Evolutionary conservation across 2,329 filamentous ascomycete genomes (phyloP).

Genomic region (Pyricularia grisea): DNA sequence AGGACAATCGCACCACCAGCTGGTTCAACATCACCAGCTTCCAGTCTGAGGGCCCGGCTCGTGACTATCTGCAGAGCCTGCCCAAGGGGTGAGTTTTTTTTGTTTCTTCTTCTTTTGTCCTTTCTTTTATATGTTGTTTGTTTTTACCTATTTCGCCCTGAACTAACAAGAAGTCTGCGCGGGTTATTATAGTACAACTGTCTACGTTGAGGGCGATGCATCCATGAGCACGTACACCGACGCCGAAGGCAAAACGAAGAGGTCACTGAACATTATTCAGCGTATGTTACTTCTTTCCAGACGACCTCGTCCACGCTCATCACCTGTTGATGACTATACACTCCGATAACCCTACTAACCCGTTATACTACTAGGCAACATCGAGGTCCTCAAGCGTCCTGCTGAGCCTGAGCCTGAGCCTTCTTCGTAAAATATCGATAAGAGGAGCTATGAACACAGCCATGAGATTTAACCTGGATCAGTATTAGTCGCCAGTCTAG

Average conservation of each 20-base stretch:
- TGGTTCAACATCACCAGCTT: constrained; percentile 82
- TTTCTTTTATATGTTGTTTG: constrained; percentile 1
- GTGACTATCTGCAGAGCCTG: constrained; percentile 63
- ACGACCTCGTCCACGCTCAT: neutral
- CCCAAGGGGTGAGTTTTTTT: constrained; percentile 68
- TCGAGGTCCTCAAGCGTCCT: constrained; percentile 36
- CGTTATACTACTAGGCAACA: constrained; percentile 19
- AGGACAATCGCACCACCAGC: constrained; percentile 66
- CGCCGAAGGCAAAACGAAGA: constrained; percentile 58
- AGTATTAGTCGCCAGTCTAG: neutral
- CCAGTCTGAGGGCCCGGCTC: constrained; percentile 51
- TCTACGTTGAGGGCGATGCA: constrained; percentile 80
- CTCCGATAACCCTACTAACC: neutral
- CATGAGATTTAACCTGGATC: neutral
- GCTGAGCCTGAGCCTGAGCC: no score
- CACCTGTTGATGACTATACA: neutral
- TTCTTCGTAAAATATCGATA: neutral
- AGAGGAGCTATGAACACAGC: neutral
- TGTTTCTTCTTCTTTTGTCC: neutral
- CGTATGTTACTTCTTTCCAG: constrained; percentile 47
- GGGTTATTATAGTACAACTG: constrained; percentile 48
- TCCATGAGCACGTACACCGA: constrained; percentile 58
- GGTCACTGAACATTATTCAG: constrained; percentile 62
- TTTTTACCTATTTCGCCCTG: constrained; percentile 5
- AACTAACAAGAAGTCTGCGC: neutral